Evolutionary conservation across 1,139 yeast species (phyloP), one percentile per base, ranked within the genome.

Genomic region (Debaryomyces coudertii): DNA sequence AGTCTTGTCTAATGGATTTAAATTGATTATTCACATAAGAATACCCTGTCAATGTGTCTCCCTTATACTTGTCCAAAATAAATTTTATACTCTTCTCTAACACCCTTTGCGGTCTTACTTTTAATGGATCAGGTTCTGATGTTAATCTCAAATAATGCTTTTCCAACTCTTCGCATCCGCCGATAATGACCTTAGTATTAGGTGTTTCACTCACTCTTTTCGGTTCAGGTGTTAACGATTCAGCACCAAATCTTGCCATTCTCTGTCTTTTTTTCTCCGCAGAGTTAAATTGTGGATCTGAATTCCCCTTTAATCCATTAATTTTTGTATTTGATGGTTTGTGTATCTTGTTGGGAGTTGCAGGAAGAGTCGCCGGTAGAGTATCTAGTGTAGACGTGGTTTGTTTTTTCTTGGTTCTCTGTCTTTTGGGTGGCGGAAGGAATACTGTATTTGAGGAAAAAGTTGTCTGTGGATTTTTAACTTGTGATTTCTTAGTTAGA

Each of bases 1-100:
- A 69, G 67, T 93, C 99, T 64, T 93, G 99, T 55, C 99, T 75
- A 51, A 93, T 76, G 0, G 97, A 87, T 64, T 92, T 92, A 61
- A 92, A 81, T 64, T 93, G 99, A 63, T 89, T 95, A 60, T 93
- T 87, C 7, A 89, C 68, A 62, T 92, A 93, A 23, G 85, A 76
- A 62, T 93, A 93, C 47, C 76, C 74, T 4, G 71, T 71, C 28
- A 24, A 25, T 40, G 76, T 76, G 20, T 79, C 79, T 6, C 69
- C 68, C 16, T 70, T 58, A 70, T 83, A 85, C 56, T 85, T 85
- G 7, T 67, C 61, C 53, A 82, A 66, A 6, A 93, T 74, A 45
- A 76, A 63, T 25, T 71, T 73, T 37, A 87, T 68, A 1, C 96
- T 79, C 56, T 77, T 76, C 52, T 77, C 74, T 46, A 93, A 69